These are phyloP conservation scores for Tubosaeta sp. DNA, from an alignment of 768 basidiomycete species.

Conservation along the genomic window DNA sequence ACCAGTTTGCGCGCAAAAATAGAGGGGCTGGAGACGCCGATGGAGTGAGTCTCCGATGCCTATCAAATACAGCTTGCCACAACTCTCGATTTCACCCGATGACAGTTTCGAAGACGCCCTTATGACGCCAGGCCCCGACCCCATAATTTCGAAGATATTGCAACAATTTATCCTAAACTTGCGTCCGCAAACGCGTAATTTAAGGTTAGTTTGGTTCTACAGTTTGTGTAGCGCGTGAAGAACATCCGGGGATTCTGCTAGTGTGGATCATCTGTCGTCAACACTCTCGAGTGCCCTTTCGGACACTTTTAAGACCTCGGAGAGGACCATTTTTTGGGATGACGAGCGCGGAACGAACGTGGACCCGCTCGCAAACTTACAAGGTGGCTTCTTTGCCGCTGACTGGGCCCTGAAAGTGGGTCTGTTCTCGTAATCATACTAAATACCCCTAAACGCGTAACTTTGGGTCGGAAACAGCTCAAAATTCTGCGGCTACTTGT, in stretches of 20 bases:
- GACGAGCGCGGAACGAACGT: constrained; percentile 61
- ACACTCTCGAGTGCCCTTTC: constrained; percentile 66
- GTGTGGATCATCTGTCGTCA: constrained; percentile 77
- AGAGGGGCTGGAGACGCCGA: constrained; percentile 73
- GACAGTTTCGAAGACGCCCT: constrained; percentile 77
- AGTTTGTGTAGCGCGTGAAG: constrained; percentile 19
- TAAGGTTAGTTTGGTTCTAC: constrained; percentile 55
- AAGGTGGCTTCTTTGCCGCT: constrained; percentile 76
- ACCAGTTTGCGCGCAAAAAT: constrained; percentile 69
- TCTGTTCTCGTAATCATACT: constrained; percentile 24
- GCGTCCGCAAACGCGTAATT: constrained; percentile 84
- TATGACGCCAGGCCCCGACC: constrained; percentile 65
- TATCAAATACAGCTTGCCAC: constrained; percentile 18
- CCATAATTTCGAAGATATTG: constrained; percentile 69
- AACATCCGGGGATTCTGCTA: constrained; percentile 37
- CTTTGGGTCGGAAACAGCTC: constrained; percentile 46
- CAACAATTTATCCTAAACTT: constrained; percentile 77
- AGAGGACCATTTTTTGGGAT: constrained; percentile 79
- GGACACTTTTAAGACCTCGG: constrained; percentile 68
- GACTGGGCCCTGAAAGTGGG: constrained; percentile 80
- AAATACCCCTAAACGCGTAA: constrained; percentile 29
- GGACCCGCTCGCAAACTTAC: constrained; percentile 64
- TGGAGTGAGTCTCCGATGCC: constrained; percentile 63
- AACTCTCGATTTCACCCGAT: constrained; percentile 30
- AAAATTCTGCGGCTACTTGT: constrained; percentile 80